phyloP scores from a whole-genome alignment of 73 alveolate species.

The Paramecium octaurelia region DNA sequence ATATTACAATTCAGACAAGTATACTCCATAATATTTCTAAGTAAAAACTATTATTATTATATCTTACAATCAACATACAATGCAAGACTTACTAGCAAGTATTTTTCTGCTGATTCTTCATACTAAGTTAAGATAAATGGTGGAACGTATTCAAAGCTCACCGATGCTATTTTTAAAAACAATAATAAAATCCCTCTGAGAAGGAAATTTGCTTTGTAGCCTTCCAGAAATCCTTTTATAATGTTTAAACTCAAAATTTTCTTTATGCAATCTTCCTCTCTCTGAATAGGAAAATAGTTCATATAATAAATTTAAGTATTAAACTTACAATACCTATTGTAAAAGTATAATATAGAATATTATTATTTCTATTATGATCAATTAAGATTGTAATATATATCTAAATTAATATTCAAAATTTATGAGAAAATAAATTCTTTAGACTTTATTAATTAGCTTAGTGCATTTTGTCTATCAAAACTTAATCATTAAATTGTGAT shows the following conservation, averaged over 20 bases:
- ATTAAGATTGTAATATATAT: neutral
- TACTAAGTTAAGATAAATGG: neutral
- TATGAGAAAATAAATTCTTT: neutral
- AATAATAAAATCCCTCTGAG: neutral
- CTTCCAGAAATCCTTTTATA: neutral
- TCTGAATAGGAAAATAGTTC: neutral
- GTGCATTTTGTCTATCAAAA: conserved; percentile 6
- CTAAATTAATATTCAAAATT: neutral
- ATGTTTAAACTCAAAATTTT: neutral
- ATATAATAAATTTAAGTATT: neutral
- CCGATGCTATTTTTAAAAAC: neutral
- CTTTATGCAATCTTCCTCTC: neutral
- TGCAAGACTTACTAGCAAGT: neutral
- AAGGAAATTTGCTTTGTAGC: neutral
- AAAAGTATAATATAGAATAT: neutral
- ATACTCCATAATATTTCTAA: neutral
- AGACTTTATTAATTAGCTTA: neutral
- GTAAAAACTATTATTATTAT: neutral
- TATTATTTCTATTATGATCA: neutral
- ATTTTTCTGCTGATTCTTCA: neutral
- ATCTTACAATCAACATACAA: neutral
- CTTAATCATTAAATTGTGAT: neutral
- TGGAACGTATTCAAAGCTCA: neutral
- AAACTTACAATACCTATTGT: neutral
- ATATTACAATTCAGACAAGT: neutral